Percentiles rank a stretch among this genome's conserved stretches.
These are phyloP conservation scores for Serendipita indica DNA, from an alignment of 768 basidiomycete genomes.

Conservation along the genomic window DNA sequence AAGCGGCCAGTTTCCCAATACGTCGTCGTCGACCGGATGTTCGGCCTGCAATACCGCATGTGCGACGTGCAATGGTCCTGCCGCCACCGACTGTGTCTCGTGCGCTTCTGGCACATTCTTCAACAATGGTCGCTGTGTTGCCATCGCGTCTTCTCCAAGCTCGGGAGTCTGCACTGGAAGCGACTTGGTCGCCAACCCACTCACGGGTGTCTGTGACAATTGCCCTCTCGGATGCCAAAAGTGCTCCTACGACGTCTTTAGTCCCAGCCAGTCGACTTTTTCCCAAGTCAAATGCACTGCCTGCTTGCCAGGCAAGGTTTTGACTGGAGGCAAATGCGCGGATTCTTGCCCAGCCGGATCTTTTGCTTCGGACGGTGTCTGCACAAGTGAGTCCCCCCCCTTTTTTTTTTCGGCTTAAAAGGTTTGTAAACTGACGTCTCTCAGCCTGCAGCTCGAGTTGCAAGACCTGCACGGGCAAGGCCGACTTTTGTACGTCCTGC, in stretches of 20 bases:
- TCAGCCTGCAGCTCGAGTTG: slow-evolving; percentile 62
- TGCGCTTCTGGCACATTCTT: slow-evolving; percentile 49
- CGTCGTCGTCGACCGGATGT: slow-evolving; percentile 35
- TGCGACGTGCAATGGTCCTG: slow-evolving; percentile 50
- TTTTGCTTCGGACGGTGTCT: slow-evolving; percentile 58
- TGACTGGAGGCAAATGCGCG: slow-evolving; percentile 57
- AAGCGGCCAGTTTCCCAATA: slow-evolving; percentile 42
- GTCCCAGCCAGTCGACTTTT: slow-evolving; percentile 45
- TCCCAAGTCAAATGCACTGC: slow-evolving; percentile 56
- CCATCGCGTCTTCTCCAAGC: slow-evolving; percentile 31
- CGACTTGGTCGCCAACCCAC: slow-evolving; percentile 60
- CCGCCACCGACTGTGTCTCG: slow-evolving; percentile 53
- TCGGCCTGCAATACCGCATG: slow-evolving; percentile 48
- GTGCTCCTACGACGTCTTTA: slow-evolving; percentile 64
- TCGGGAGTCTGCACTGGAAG: slow-evolving; percentile 58
- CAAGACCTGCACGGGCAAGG: slow-evolving; percentile 48
- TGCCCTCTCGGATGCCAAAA: slow-evolving; percentile 73
- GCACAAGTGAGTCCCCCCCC: slow-evolving; percentile 32
- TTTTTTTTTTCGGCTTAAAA: neutral
- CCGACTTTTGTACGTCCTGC: slow-evolving; percentile 65
- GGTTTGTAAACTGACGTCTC: neutral
- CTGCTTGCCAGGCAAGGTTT: slow-evolving; percentile 62
- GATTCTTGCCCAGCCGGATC: slow-evolving; percentile 56
- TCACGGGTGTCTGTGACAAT: slow-evolving; percentile 68
- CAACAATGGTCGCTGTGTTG: slow-evolving; percentile 58